Base-by-base conservation (phyloP, 208 protist genomes). In the Acanthamoeba quina region DNA sequence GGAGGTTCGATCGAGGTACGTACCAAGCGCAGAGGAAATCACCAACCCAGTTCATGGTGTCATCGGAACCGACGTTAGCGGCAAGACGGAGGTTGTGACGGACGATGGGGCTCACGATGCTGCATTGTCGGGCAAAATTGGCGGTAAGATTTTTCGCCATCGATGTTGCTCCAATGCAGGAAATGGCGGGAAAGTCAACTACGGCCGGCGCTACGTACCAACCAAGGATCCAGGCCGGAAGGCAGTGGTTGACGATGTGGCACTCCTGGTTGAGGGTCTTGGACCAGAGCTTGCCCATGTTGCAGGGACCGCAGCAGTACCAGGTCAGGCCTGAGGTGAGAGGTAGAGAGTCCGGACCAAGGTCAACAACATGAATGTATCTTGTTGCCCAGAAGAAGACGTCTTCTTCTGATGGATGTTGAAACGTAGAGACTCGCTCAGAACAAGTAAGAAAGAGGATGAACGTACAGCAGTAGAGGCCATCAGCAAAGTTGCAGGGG, bases 191-290 rank as follows among this genome's bases (percentile, higher is more conserved):
- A 24, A 60, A 60, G 54, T 24, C 17, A 60, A 41, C 37, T 41
- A 41, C 37, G 37, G 11, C 54, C 54, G 5, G 49, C 5, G 11
- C 1, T 11, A 44, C 52, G 52, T 86, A 86, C 78, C 78, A 86
- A 24, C 78, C 78, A n/a, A n/a, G 24, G 34, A n/a, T 41, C 78
- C 78, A 86, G 10, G 78, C 78, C 17, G 78, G 78, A 62, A 86
- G 78, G 78, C 47, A 86, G 78, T 86, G 78, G 78, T 86, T 86
- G 49, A 86, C 78, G 34, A 86, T 29, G 78, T 86, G 78, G 78
- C 78, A 86, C 44, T 86, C 78, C 78, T 86, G 78, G 49, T 37
- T 34, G 49, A 86, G 47, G 49, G 78, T 86, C 78, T 86, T 86
- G 49, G 78, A 86, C 47, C 49, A 86, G 49, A 86, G 78, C 78